These are phyloP conservation scores for Rubia balearica DNA, from an alignment of 305 asterid species.

Conservation along the genomic window DNA sequence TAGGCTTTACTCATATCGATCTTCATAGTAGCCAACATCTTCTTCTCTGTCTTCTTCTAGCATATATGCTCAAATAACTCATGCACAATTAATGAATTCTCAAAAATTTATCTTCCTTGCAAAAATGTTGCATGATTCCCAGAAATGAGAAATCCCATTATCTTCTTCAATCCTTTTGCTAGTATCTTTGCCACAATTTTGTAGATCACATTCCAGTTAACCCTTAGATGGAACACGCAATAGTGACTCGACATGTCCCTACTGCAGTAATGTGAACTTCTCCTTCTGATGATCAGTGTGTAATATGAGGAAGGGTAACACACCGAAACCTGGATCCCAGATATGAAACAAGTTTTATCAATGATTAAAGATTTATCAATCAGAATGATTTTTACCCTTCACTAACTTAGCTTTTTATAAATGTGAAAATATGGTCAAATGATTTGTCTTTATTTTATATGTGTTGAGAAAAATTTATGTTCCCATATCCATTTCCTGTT, in stretches of 20 bases:
- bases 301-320: slow-evolving; percentile 90
- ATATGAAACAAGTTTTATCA: slow-evolving; percentile 21
- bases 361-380: neutral
- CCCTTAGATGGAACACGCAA: slow-evolving; percentile 71
- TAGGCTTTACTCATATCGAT: too few relatives aligned
- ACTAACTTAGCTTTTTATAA: neutral
- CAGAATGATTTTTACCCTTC: too few relatives aligned
- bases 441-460: neutral
- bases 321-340: slow-evolving; percentile 91
- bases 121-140: too few relatives aligned
- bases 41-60: too few relatives aligned
- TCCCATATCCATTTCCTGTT: neutral
- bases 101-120: too few relatives aligned
- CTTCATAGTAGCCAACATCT: too few relatives aligned
- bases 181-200: too few relatives aligned
- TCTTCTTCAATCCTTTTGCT: neutral
- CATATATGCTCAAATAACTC: too few relatives aligned
- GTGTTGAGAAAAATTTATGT: neutral
- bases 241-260: slow-evolving; percentile 87
- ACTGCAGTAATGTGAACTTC: slow-evolving; percentile 80
- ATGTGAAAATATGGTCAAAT: neutral
- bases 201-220: slow-evolving; percentile 8
- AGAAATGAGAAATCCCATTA: too few relatives aligned
- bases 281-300: slow-evolving; percentile 73
- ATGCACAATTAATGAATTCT: too few relatives aligned